Evolutionary conservation across 495 filamentous ascomycete species (phyloP).

Genomic region (Neurospora cerealis): DNA sequence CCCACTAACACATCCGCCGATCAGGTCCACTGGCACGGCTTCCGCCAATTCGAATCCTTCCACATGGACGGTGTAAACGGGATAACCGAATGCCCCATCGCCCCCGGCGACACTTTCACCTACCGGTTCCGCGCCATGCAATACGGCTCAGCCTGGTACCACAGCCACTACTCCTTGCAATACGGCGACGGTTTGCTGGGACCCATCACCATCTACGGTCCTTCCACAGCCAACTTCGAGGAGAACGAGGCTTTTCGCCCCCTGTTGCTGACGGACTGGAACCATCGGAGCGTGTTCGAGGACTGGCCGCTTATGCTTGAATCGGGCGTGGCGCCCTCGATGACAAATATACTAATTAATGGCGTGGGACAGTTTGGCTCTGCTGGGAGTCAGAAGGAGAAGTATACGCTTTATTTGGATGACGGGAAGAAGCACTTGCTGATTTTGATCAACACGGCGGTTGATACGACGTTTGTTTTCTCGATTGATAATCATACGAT

Average conservation of each 20-base stretch:
- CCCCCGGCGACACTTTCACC: constrained; percentile 30
- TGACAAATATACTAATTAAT: constrained; percentile 38
- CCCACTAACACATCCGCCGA: background rate
- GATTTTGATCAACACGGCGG: constrained; percentile 42
- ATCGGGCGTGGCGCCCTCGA: constrained; percentile 25
- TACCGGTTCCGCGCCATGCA: constrained; percentile 39
- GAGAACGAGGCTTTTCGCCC: constrained; percentile 30
- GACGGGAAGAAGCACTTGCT: constrained; percentile 33
- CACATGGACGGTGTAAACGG: constrained; percentile 37
- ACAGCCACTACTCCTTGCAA: constrained; percentile 43
- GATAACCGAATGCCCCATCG: constrained; percentile 34
- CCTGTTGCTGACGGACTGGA: constrained; percentile 33
- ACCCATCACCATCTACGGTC: constrained; percentile 33
- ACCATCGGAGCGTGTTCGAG: constrained; percentile 27
- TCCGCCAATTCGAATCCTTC: constrained; percentile 23
- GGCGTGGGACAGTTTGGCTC: constrained; percentile 29
- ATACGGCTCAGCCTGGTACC: constrained; percentile 49
- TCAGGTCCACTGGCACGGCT: constrained; percentile 16
- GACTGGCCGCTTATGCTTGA: constrained; percentile 16
- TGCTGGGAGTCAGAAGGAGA: background rate
- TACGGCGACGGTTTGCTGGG: constrained; percentile 32
- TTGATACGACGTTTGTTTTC: constrained; percentile 36
- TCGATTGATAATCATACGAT: constrained; percentile 40
- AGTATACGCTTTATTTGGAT: constrained; percentile 28
- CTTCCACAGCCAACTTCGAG: constrained; percentile 26